phyloP scores from a whole-genome alignment of 176 grass and related monocot species.

The Oropetium thomaeum region DNA sequence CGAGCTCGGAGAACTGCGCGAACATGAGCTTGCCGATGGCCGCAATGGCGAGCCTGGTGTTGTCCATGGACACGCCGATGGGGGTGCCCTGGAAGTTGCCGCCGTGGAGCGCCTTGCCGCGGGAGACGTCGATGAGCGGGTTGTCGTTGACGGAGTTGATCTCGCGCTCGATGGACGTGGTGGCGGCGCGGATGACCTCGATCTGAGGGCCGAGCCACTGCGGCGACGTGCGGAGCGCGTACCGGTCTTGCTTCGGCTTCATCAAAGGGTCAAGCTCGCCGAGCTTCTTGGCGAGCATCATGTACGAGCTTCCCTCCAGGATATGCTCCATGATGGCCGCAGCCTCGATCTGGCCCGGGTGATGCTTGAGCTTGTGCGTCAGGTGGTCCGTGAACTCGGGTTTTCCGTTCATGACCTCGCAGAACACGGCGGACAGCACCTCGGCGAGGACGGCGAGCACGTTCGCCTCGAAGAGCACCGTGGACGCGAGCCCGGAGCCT shows the following conservation, averaged over 20 bases:
- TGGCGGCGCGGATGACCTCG: slow-evolving; percentile 77
- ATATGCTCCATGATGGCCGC: slow-evolving; percentile 92
- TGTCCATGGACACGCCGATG: slow-evolving; percentile 95
- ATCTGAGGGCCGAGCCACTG: slow-evolving; percentile 92
- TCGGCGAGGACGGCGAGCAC: slow-evolving; percentile 57
- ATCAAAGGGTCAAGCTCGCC: slow-evolving; percentile 72
- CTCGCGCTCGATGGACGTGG: slow-evolving; percentile 73
- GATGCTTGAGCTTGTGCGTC: slow-evolving; percentile 90
- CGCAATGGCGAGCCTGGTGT: slow-evolving; percentile 75
- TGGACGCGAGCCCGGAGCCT: slow-evolving; percentile 70
- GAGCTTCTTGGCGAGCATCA: slow-evolving; percentile 62
- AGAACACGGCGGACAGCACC: slow-evolving; percentile 75
- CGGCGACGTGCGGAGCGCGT: slow-evolving; percentile 87
- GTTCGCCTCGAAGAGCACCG: slow-evolving; percentile 75
- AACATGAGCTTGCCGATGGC: slow-evolving; percentile 97
- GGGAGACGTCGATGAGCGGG: slow-evolving; percentile 84
- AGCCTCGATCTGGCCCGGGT: slow-evolving; percentile 88
- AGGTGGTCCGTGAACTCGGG: slow-evolving; percentile 86
- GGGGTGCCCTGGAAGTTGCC: slow-evolving; percentile 96
- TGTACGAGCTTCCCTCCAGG: slow-evolving; percentile 77
- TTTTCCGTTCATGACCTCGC: slow-evolving; percentile 90
- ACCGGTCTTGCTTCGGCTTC: slow-evolving; percentile 94
- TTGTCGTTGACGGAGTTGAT: slow-evolving; percentile 96
- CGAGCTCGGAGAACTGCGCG: slow-evolving; percentile 88
- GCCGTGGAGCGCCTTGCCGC: slow-evolving; percentile 77